Percentiles rank a stretch among this genome's conserved stretches.
Conservation (phyloP, 768 basidiomycete genomes). For the Mycena capillaripes region DNA sequence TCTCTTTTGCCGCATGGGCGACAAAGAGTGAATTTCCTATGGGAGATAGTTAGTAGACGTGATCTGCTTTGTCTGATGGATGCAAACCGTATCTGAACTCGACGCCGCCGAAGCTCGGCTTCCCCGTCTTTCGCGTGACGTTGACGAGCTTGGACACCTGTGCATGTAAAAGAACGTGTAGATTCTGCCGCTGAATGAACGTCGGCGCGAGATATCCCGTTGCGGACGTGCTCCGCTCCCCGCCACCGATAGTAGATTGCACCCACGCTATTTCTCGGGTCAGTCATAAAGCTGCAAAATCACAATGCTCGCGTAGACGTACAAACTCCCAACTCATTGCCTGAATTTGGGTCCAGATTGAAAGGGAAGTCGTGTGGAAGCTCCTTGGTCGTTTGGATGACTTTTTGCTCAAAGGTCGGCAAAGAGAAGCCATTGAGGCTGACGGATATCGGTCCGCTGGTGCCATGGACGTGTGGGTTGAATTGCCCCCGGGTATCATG, state of each 20-base stretch:
- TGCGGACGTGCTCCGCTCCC: conserved; percentile 43
- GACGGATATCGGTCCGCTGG: conserved; percentile 45
- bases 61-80: no score
- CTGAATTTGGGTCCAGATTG: conserved; percentile 45
- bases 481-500: conserved; percentile 53
- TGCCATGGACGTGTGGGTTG: conserved; percentile 50
- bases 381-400: conserved; percentile 49
- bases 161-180: no score
- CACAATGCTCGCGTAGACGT: not conserved
- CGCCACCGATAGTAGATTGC: conserved; percentile 39
- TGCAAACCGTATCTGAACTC: conserved; percentile 36
- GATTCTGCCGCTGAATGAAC: no score
- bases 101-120: conserved; percentile 30
- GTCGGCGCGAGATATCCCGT: conserved; percentile 46
- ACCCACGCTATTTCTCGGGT: conserved; percentile 39
- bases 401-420: conserved; percentile 42
- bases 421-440: conserved; percentile 46
- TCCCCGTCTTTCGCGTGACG: not conserved
- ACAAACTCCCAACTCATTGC: conserved; percentile 45
- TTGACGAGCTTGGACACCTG: conserved; percentile 37
- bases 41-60: no score
- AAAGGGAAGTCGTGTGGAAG: conserved; percentile 32
- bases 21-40: no score
- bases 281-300: not conserved
- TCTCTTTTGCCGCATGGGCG: no score